phyloP scores from a whole-genome alignment of 108 stramenopile genomes.

The Pseudonitzschia pungens region DNA sequence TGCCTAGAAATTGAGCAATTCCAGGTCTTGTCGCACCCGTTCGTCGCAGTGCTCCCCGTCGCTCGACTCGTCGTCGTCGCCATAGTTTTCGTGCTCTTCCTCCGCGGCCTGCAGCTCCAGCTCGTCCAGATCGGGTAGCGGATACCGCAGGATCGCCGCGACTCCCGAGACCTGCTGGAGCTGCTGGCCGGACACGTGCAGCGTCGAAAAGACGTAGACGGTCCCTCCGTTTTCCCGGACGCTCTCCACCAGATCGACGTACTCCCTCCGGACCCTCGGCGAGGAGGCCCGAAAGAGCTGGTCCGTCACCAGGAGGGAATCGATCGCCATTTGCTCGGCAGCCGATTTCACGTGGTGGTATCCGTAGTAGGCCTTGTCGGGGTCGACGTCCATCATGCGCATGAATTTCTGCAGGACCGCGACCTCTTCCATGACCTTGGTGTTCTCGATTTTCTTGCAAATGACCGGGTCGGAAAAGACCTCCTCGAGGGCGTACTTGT shows the following conservation, averaged over 20 bases:
- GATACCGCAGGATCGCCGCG: slow-evolving; percentile 92
- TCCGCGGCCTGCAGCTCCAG: slow-evolving; percentile 59
- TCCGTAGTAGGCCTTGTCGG: slow-evolving; percentile 95
- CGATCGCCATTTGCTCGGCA: slow-evolving; percentile 87
- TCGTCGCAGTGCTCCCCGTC: slow-evolving; percentile 41
- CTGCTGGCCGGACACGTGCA: slow-evolving; percentile 96
- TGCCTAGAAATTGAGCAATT: slow-evolving; percentile 68
- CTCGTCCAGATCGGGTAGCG: slow-evolving; percentile 84
- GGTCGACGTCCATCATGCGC: slow-evolving; percentile 85
- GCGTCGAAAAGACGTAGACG: slow-evolving; percentile 83
- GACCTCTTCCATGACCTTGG: slow-evolving; percentile 92
- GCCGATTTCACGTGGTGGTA: slow-evolving; percentile 81
- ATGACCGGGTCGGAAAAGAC: slow-evolving; percentile 87
- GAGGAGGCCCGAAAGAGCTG: slow-evolving; percentile 84
- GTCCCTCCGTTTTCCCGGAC: slow-evolving; percentile 85
- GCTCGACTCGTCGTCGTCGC: slow-evolving; percentile 21
- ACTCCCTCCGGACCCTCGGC: slow-evolving; percentile 64
- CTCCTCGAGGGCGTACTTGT: slow-evolving; percentile 95
- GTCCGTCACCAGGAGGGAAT: slow-evolving; percentile 91
- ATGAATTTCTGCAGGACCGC: slow-evolving; percentile 87
- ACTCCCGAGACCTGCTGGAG: slow-evolving; percentile 91
- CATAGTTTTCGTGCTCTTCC: not conserved
- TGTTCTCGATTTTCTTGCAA: slow-evolving; percentile 78
- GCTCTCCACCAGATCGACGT: slow-evolving; percentile 89
- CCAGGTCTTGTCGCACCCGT: slow-evolving; percentile 70